phyloP scores from a whole-genome alignment of 805 yeast genomes.

The Kluyveromyces wickerhamii region DNA sequence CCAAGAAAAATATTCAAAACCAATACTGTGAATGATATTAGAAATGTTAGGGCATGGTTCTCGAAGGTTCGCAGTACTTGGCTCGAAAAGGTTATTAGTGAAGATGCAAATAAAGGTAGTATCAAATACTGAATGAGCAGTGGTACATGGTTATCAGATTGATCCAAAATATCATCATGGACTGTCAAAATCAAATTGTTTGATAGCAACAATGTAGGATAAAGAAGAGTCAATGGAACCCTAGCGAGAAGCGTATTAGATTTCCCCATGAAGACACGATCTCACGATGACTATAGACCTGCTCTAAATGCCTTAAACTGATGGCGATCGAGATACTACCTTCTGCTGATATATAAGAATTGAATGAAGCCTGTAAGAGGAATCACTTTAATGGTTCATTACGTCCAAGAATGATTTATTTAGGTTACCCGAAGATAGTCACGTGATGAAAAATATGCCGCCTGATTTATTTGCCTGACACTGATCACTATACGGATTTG shows the following conservation, averaged over 20 bases:
- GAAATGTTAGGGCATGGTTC: slow-evolving; percentile 3
- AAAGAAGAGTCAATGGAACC: slow-evolving; percentile 26
- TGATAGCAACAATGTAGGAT: slow-evolving; percentile 27
- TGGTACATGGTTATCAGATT: slow-evolving; percentile 5
- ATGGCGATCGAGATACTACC: too few species aligned
- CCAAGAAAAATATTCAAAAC: slow-evolving; percentile 9
- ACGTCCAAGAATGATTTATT: too few species aligned
- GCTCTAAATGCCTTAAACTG: too few species aligned
- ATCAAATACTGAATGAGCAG: slow-evolving; percentile 10
- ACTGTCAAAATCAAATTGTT: slow-evolving; percentile 19
- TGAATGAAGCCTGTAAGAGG: too few species aligned
- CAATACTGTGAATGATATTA: slow-evolving; percentile 9
- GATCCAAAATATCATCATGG: slow-evolving; percentile 6
- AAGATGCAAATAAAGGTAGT: slow-evolving; percentile 19
- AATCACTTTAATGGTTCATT: too few species aligned
- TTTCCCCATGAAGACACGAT: too few species aligned
- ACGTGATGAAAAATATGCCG: too few species aligned
- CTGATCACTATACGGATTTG: too few species aligned
- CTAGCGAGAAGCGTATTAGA: slow-evolving; percentile 12
- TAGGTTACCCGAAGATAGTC: too few species aligned
- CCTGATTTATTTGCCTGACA: too few species aligned
- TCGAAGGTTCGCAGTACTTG: slow-evolving; percentile 5
- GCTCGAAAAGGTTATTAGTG: slow-evolving; percentile 12
- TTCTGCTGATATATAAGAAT: too few species aligned
- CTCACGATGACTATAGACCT: too few species aligned